Percentiles rank a stretch among this genome's conserved stretches.
phyloP scores from a whole-genome alignment of 23 red algal genomes.

The Gracilaria gracilis region DNA sequence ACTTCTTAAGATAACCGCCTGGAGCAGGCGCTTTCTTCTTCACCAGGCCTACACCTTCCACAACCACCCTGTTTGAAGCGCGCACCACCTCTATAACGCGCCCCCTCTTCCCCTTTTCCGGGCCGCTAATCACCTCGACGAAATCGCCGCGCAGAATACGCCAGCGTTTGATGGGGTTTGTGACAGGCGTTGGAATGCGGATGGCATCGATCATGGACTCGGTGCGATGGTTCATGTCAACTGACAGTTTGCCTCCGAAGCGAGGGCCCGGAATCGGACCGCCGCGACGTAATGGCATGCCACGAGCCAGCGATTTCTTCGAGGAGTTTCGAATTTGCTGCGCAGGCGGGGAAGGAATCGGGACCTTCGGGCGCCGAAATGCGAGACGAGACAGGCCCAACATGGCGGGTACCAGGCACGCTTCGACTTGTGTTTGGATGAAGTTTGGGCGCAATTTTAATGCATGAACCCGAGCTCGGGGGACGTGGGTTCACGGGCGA shows the following conservation, averaged over 20 bases:
- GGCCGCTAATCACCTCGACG: slow-evolving; percentile 82
- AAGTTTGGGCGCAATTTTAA: no score
- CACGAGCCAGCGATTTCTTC: slow-evolving; percentile 52
- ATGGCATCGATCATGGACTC: slow-evolving; percentile 80
- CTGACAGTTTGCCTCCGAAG: slow-evolving; percentile 65
- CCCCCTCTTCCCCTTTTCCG: slow-evolving; percentile 67
- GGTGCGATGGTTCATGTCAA: slow-evolving; percentile 70
- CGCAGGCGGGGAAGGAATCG: not conserved
- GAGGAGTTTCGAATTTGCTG: slow-evolving; percentile 18
- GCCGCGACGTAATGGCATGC: slow-evolving; percentile 50
- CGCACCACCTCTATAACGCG: slow-evolving; percentile 81
- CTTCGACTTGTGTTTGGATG: not conserved
- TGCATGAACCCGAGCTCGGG: no score
- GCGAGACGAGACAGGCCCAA: not conserved
- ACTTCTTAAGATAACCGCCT: not conserved
- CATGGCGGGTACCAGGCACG: not conserved
- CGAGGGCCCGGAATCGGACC: slow-evolving; percentile 68
- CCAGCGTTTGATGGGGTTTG: slow-evolving; percentile 76
- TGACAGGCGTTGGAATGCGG: slow-evolving; percentile 63
- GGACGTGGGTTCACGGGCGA: no score
- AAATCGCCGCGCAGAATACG: slow-evolving; percentile 79
- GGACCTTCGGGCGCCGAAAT: not conserved
- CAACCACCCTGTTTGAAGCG: slow-evolving; percentile 74
- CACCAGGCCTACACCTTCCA: slow-evolving; percentile 70
- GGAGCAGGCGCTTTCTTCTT: slow-evolving; percentile 47